Evolutionary conservation across 768 basidiomycete genomes (phyloP), one percentile per base, ranked within the genome.

Genomic region (Epithele typhae): DNA sequence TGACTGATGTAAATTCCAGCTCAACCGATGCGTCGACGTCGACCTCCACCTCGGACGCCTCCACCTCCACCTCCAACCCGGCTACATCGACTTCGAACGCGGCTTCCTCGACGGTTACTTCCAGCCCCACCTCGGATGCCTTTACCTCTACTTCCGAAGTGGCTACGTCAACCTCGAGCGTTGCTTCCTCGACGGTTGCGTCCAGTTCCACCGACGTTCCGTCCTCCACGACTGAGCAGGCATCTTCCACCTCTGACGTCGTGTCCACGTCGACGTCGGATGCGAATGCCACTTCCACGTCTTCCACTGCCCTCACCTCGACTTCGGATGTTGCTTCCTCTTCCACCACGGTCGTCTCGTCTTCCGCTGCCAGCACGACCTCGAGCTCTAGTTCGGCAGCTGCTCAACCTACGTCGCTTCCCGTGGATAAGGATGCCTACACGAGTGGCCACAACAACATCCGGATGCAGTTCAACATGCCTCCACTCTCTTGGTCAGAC

Each of bases 391-490:
- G 45, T 42, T 5, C 39, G 4, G 25, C 36, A 17, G 18, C 19
- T 15, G 17, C 48, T 11, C 22, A 36, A 18, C 45, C 46, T 12
- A 78, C 52, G 77, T 78, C 34, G 77, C 27, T 45, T 23, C 14
- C 50, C 4, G 39, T 36, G 3, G 56, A 60, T 25, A 69, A 73
- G 12, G 58, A 73, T 23, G 63, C 66, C 1, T 85, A 81, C 58
- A 69, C 89, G 25, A 52, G 60, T 14, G 71, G 64, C 3, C 87
- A 89, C 67, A 91, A 90, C 67, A 52, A 56, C 3, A 60, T 79
- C 52, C 76, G 87, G 23, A 68, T 73, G 4, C 53, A 70, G 33
- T 81, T 87, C 60, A 81, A 82, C 36, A 87, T 87, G 8, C 30
- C 59, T 3, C 53, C 75, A 17, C 67, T 92, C 38, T 72, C 73